Evolutionary conservation across 1,139 yeast species (phyloP), one percentile per base, ranked within the genome.

Genomic region (Candida labiduridarum): DNA sequence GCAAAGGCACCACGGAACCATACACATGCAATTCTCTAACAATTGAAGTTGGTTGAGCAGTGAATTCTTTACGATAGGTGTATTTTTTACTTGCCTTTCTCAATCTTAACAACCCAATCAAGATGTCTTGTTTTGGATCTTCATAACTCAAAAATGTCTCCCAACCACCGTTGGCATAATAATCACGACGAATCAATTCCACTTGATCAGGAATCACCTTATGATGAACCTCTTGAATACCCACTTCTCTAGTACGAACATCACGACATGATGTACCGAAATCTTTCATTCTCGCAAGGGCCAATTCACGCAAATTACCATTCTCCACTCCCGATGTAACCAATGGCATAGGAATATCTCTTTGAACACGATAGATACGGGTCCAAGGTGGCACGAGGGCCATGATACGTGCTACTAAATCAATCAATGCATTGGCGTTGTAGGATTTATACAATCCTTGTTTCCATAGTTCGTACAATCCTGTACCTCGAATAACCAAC

Each of bases 351-450:
- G 99, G 99, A 51, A 94, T 94, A 79, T 94, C 99, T 75, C 99
- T 82, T 72, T 94, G 99, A 31, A 94, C 99, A 67, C 99, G 84
- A 69, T 94, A 94, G 59, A 94, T 94, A 73, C 99, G 85, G 4
- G 99, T 94, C 99, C 99, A 94, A 8, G 99, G 99, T 30, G 99
- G 99, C 4, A 94, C 98, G 56, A 94, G 75, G 0, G 98, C 97
- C 74, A 94, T 74, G 49, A 94, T 94, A 61, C 98, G 82, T 0
- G 99, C 99, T 45, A 94, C 97, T 55, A 94, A 76, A 66, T 94
- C 99, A 47, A 94, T 89, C 62, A 94, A 78, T 6, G 95, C 97
- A 64, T 91, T 90, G 35, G 99, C 97, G 63, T 92, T 90, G 69
- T 94, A 94, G 1, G 97, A 90, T 69, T 89, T 89, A 72, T 94